Evolutionary conservation across 108 stramenopile genomes (phyloP), one percentile per base, ranked within the genome.

Genomic region (Licmophora abbreviata): DNA sequence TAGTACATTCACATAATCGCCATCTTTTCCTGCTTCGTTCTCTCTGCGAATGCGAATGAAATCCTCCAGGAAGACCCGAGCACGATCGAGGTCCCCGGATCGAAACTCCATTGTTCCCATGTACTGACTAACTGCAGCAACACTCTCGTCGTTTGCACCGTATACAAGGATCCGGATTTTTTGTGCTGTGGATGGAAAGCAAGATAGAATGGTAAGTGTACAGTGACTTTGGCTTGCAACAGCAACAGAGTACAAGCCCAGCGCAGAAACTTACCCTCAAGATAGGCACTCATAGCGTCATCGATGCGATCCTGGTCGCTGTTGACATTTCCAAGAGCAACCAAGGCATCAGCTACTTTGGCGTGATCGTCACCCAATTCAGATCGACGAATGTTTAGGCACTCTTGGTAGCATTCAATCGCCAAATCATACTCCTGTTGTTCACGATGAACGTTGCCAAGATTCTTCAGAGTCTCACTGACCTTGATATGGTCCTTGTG

Each of bases 381-480:
- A 6, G 60, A 48, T 49, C 59, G 61, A 9, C 64, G 45, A 32
- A 71, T 64, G 2, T 45, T 34, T 38, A 71, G 30, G 42, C 54
- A 61, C 33, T 66, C 55, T 29, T 71, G 60, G 45, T 71, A 71
- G 20, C 44, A 52, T 48, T 64, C 54, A 12, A 64, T 8, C 40
- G 70, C 70, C 28, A 56, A 35, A 10, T 58, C 46, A 32, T 40
- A 49, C 36, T 71, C 54, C 14, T 56, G 38, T 43, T 51, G 57
- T 44, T 59, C 61, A 29, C 58, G 62, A 50, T 66, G 66, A 11
- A 74, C 33, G 36, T 69, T 68, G 40, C 62, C 64, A 11, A 74
- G 56, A 26, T 68, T 74, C 41, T 68, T 68, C 23, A 74, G 60
- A 8, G 73, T 74, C 20, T 64, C 61, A 29, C 61, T 54, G 10